Percentiles rank a stretch among this genome's conserved stretches.
phyloP scores from a whole-genome alignment of 108 stramenopile species.

The Fragilaria radians region DNA sequence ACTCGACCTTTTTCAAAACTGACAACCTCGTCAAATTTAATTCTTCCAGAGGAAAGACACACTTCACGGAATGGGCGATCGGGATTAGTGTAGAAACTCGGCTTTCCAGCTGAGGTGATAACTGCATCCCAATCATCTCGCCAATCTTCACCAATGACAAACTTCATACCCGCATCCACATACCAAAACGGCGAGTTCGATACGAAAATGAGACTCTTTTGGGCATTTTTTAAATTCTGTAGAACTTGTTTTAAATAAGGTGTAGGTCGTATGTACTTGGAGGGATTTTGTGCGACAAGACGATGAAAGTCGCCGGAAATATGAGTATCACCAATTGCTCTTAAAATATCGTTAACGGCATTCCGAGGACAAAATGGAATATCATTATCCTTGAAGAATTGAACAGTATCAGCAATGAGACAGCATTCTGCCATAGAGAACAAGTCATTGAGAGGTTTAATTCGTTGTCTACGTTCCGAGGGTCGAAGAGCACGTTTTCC shows the following conservation, averaged over 20 bases:
- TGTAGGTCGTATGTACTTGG: constrained; percentile 63
- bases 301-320: constrained; percentile 93
- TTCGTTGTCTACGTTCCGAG: constrained; percentile 51
- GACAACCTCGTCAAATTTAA: constrained; percentile 59
- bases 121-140: constrained; percentile 77
- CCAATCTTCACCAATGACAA: constrained; percentile 88
- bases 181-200: constrained; percentile 91
- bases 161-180: constrained; percentile 91
- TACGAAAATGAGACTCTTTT: constrained; percentile 76
- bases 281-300: constrained; percentile 69
- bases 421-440: constrained; percentile 96
- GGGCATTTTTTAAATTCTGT: constrained; percentile 48
- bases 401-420: constrained; percentile 91
- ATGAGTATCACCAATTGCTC: constrained; percentile 85
- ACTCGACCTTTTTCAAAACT: constrained; percentile 46
- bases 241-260: constrained; percentile 76
- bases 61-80: constrained; percentile 86
- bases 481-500: constrained; percentile 74
- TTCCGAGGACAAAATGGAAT: constrained; percentile 71
- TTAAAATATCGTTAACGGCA: constrained; percentile 83
- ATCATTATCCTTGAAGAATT: constrained; percentile 78
- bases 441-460: constrained; percentile 92
- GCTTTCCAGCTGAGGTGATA: constrained; percentile 84
- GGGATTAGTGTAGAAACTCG: constrained; percentile 85
- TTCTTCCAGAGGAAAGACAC: constrained; percentile 38